Percentiles rank a stretch among this genome's conserved stretches.
Evolutionary conservation across 306 rosid species (phyloP).

Genomic region (Vigna hirtella): DNA sequence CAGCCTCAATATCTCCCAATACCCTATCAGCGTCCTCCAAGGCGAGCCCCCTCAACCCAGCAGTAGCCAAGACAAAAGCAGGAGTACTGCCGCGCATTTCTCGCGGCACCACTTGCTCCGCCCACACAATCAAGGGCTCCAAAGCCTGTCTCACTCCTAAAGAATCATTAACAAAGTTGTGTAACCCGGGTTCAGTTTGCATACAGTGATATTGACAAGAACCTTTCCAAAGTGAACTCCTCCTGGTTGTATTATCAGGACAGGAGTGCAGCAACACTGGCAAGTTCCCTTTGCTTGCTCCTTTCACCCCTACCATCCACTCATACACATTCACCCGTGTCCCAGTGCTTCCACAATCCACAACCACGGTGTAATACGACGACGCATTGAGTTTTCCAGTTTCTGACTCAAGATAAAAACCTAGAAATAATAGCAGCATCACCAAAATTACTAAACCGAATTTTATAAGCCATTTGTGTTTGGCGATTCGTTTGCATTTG

Average conservation of each 20-base stretch:
- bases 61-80: slow-evolving; percentile 79
- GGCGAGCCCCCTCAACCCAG: slow-evolving; percentile 73
- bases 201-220: slow-evolving; percentile 80
- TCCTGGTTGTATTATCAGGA: slow-evolving; percentile 61
- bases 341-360: slow-evolving; percentile 90
- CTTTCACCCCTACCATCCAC: slow-evolving; percentile 51
- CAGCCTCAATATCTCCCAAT: slow-evolving; percentile 63
- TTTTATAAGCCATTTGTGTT: slow-evolving; percentile 45
- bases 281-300: slow-evolving; percentile 45
- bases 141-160: slow-evolving; percentile 66
- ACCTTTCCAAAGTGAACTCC: slow-evolving; percentile 51
- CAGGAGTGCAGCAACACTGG: slow-evolving; percentile 67
- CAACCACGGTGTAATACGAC: slow-evolving; percentile 73
- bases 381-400: slow-evolving; percentile 39
- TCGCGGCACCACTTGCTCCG: slow-evolving; percentile 60
- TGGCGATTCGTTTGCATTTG: slow-evolving; percentile 56
- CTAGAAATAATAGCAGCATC: slow-evolving; percentile 52
- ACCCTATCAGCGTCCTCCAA: slow-evolving; percentile 51
- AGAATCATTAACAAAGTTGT: slow-evolving; percentile 69
- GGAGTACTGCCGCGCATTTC: slow-evolving; percentile 62
- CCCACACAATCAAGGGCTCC: slow-evolving; percentile 77
- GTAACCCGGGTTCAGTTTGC: slow-evolving; percentile 90
- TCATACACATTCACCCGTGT: slow-evolving; percentile 73
- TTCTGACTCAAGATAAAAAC: slow-evolving; percentile 55
- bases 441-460: slow-evolving; percentile 39